Evolutionary conservation across 2,329 filamentous ascomycete genomes (phyloP), one percentile per base, ranked within the genome.

Genomic region (Colletotrichum godetiae): DNA sequence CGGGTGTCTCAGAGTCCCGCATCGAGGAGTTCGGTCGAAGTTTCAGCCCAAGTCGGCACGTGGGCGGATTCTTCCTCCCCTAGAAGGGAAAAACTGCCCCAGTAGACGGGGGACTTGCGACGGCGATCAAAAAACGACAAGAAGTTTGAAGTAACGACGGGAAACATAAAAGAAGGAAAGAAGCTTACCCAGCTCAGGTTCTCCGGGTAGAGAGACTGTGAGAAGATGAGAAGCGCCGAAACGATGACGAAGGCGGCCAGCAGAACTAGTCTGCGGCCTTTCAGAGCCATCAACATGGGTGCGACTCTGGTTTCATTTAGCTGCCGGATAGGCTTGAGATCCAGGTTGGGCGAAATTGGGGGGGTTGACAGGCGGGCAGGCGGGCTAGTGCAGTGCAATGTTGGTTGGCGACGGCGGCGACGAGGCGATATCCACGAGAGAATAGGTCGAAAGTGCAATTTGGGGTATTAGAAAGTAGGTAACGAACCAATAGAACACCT

Each of bases 101-200:
- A 10, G 60, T 46, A 42, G 29, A 52, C 24, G 33, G 22, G 19
- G 24, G 22, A 13, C 24, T 70, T 61, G 60, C 61, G 56, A 66
- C 56, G 67, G 27, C 61, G 67, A 66, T 66, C 60, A 61, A 56
- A 29, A 61, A 15, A 12, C 24, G 52, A 46, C 37, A 27, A 37
- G 35, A 52, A 65, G 8, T 61, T 24, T 57, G 55, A 55, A 60
- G 71, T 52, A 31, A 66, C 60, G 37, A 61, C 33, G 37, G 53
- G n/a, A 57, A 53, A 70, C 19, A 49, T n/a, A n/a, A 49, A 49
- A n/a, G 15, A 46, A 46, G 42, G 42, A 49, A 49, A 49, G 42
- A 49, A 49, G 42, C 74, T 75, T 57, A 75, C 74, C 74, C 73
- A 75, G 61, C 61, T 73, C 27, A 74, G 13, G 24, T 67, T 65